These are phyloP conservation scores for Metarhizium album DNA, from an alignment of 2,329 filamentous ascomycete genomes.

Conservation along the genomic window DNA sequence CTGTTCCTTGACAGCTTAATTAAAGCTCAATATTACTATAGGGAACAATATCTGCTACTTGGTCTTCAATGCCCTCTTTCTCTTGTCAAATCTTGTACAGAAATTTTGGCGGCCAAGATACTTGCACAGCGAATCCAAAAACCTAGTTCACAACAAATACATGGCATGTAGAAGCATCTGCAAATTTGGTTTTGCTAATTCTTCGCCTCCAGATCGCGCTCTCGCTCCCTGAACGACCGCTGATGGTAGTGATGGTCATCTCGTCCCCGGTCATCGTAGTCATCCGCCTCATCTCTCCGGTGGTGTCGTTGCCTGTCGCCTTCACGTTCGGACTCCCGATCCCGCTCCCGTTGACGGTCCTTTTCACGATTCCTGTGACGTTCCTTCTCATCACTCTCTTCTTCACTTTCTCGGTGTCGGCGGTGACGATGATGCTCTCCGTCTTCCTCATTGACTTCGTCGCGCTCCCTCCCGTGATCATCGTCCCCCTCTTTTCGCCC, in stretches of 20 bases:
- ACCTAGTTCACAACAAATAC: neutral
- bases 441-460: conserved; percentile 18
- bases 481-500: conserved; percentile 26
- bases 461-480: conserved; percentile 18
- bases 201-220: conserved; percentile 6
- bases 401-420: conserved; percentile 14
- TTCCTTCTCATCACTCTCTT: conserved; percentile 7
- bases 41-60: no score
- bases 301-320: conserved; percentile 13
- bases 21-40: no score
- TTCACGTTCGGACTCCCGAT: conserved; percentile 6
- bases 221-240: conserved; percentile 13
- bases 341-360: conserved; percentile 2
- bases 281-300: conserved; percentile 13
- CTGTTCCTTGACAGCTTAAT: no score
- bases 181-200: neutral
- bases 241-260: conserved; percentile 13
- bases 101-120: no score
- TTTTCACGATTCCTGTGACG: conserved; percentile 2
- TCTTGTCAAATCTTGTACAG: no score
- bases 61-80: no score
- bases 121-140: neutral
- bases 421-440: conserved; percentile 20
- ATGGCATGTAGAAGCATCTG: neutral
- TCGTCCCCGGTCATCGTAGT: conserved; percentile 8